Evolutionary conservation across 106 monocot genomes (phyloP), one percentile per base, ranked within the genome.

Genomic region (Dendrobium catenatum): DNA sequence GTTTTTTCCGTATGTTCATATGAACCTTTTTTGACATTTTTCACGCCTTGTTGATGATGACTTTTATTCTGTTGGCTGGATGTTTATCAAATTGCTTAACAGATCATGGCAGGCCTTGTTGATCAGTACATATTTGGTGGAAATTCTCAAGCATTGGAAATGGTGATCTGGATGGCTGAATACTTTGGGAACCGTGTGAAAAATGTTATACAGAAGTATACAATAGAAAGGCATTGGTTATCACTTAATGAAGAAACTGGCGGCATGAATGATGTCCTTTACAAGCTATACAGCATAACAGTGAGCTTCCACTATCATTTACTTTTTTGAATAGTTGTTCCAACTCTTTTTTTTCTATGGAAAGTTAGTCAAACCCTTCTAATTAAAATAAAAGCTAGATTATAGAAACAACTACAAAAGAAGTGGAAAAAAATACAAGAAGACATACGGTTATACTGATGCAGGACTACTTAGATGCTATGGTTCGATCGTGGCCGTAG

Each of bases 201-300:
- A 82, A 93, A 93, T 87, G 98, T 99, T 77, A 91, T 99, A 83
- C 76, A 75, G 26, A 93, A 84, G 70, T 91, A 95, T 80, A 99
- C 72, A 78, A 93, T 99, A 75, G 98, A 99, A 84, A 92, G 98
- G 22, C 98, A 99, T 79, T 99, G 95, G 94, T 11, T 7, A 9
- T 89, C 93, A 40, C 88, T 99, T 40, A 99, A 99, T 85, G 98
- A 99, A 81, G 98, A 99, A 90, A 93, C 93, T 48, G 98, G 98
- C 27, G 98, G 98, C 79, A 99, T 99, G 98, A 99, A 99, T 84
- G 98, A 99, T 88, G 98, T 93, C 47, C 90, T 99, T 55, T 99
- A 99, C 75, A 85, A 84, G 40, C 82, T 99, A 7, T 99, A 99
- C 78, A 86, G 81, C 40, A 84, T 99, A 73, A 99, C 98, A 42